A percentile compares a stretch with the other conserved stretches of the same genome.
Conservation (phyloP, 345 rosid genomes). For the Salix dunnii region DNA sequence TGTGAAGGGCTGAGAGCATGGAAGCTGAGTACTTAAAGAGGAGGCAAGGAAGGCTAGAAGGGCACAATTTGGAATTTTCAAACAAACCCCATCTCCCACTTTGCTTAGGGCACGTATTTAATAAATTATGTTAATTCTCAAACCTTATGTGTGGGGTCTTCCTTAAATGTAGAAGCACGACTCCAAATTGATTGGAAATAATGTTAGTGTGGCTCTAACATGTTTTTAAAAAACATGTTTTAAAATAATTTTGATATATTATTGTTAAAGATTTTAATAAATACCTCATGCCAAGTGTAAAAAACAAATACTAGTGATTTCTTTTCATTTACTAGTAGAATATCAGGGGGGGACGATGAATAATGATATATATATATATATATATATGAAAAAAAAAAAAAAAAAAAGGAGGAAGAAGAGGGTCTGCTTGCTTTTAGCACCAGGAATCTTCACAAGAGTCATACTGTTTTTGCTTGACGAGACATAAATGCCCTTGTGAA, state of each 20-base stretch:
- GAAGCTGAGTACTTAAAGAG: slow-evolving; percentile 20
- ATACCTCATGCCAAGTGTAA: too few relatives aligned
- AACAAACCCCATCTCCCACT: neutral
- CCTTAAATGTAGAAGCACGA: too few relatives aligned
- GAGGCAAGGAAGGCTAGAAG: slow-evolving; percentile 2
- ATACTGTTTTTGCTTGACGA: neutral
- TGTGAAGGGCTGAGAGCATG: neutral
- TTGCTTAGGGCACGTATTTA: neutral
- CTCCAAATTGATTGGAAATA: neutral
- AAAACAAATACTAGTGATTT: neutral
- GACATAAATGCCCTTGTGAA: slow-evolving; percentile 8
- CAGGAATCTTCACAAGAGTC: neutral
- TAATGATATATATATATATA: too few relatives aligned
- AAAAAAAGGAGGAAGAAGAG: too few relatives aligned
- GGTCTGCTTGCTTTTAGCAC: neutral
- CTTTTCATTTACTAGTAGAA: neutral
- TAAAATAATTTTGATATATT: neutral
- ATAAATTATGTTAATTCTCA: neutral
- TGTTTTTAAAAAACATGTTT: too few relatives aligned
- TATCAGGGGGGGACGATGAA: neutral
- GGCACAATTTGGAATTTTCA: slow-evolving; percentile 9
- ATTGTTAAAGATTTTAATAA: too few relatives aligned
- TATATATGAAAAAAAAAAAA: too few relatives aligned
- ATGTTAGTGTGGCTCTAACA: too few relatives aligned
- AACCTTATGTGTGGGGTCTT: neutral